Evolutionary conservation across 768 basidiomycete genomes (phyloP).

Genomic region (Russula foetens): DNA sequence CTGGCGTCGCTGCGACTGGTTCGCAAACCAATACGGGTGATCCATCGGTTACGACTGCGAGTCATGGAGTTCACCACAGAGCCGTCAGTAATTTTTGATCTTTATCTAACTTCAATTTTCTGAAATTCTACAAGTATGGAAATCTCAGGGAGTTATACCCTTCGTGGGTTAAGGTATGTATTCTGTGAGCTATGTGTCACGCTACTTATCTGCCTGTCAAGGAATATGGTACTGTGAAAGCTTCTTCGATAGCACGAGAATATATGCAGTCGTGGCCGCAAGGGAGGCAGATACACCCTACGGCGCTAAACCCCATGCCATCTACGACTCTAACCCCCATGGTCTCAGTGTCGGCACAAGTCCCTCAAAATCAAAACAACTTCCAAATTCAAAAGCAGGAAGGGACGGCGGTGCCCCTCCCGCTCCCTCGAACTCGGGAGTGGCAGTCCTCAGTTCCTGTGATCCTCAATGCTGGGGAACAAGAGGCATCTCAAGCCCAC

Average conservation of each 20-base stretch:
- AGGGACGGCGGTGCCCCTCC: background rate
- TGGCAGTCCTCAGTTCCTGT: background rate
- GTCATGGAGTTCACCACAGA: background rate
- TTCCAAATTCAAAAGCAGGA: background rate
- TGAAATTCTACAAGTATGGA: conserved; percentile 1
- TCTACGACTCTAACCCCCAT: background rate
- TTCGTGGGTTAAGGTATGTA: conserved; percentile 3
- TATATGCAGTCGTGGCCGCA: background rate
- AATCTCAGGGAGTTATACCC: background rate
- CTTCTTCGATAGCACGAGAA: background rate
- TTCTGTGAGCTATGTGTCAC: background rate
- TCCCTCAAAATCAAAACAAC: background rate
- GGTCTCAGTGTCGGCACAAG: background rate
- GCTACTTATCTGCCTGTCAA: background rate
- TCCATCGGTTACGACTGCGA: background rate
- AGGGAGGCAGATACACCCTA: background rate
- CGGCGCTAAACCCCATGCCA: background rate
- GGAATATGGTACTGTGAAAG: conserved; percentile 1
- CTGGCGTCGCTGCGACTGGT: background rate
- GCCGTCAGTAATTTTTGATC: background rate
- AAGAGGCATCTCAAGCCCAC: background rate
- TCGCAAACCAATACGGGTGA: background rate
- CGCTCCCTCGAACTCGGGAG: background rate
- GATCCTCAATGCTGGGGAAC: background rate
- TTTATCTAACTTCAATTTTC: background rate